These are phyloP conservation scores for Beauveria sp. DNA, from an alignment of 2,329 filamentous ascomycete species.

Conservation along the genomic window DNA sequence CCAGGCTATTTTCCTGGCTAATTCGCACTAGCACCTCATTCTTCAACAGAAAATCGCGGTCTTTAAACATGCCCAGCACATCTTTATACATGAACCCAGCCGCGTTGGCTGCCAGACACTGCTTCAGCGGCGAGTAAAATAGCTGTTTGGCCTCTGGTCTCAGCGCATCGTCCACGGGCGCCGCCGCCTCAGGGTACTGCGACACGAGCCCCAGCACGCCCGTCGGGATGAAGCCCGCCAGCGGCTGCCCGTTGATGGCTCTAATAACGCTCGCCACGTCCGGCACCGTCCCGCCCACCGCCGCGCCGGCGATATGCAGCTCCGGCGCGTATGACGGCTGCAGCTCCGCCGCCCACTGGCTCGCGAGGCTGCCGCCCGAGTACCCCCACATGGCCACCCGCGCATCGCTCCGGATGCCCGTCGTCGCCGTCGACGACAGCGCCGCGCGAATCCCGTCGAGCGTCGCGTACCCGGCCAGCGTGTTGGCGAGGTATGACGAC, in stretches of 20 bases:
- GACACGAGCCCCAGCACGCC: slow-evolving; percentile 1
- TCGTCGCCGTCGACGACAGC: neutral
- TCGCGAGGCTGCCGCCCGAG: slow-evolving; percentile 7
- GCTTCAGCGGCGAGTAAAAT: slow-evolving; percentile 15
- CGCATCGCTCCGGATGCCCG: slow-evolving; percentile 22
- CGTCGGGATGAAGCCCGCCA: slow-evolving; percentile 2
- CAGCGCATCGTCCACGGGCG: neutral
- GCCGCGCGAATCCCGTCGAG: slow-evolving; percentile 6
- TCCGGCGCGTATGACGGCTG: slow-evolving; percentile 6
- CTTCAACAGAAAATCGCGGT: neutral
- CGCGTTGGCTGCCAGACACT: slow-evolving; percentile 14
- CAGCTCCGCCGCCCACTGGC: slow-evolving; percentile 5
- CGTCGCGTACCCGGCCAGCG: slow-evolving; percentile 1
- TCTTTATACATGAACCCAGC: neutral
- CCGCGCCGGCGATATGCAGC: neutral
- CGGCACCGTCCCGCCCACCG: slow-evolving; percentile 1
- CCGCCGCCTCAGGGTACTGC: neutral
- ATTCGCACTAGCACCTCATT: neutral
- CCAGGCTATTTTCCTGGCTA: neutral
- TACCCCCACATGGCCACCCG: slow-evolving; percentile 32
- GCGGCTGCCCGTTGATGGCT: neutral
- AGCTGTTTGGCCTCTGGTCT: slow-evolving; percentile 17
- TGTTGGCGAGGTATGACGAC: slow-evolving; percentile 6
- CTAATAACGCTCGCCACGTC: neutral
- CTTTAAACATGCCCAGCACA: slow-evolving; percentile 6